Conservation (phyloP, 1,284 basidiomycete species). For the Melampsora larici-populina region DNA sequence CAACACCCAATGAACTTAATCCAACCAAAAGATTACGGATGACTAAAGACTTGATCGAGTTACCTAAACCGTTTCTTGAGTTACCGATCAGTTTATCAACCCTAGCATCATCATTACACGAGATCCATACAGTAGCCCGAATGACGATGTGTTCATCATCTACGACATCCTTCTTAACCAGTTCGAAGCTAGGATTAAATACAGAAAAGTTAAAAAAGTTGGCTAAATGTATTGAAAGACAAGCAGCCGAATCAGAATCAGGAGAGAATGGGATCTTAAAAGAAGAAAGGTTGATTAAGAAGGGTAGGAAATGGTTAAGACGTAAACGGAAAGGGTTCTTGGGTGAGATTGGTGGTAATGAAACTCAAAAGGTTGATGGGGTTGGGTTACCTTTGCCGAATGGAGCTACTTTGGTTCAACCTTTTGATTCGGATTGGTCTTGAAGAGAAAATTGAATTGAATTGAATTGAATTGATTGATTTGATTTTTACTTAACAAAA, state of each 20-base stretch:
- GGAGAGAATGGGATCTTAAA: background rate
- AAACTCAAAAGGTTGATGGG: slow-evolving; percentile 24
- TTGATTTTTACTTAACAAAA: no score
- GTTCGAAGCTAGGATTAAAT: background rate
- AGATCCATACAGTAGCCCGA: slow-evolving; percentile 26
- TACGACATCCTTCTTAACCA: background rate
- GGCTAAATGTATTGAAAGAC: background rate
- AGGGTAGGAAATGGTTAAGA: background rate
- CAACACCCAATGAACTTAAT: background rate
- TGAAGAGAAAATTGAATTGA: no score
- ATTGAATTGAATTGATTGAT: no score
- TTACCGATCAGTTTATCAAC: slow-evolving; percentile 20
- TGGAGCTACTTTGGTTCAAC: slow-evolving; percentile 36
- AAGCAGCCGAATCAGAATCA: background rate
- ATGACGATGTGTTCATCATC: slow-evolving; percentile 4
- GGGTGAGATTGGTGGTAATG: background rate
- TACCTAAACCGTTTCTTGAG: slow-evolving; percentile 18
- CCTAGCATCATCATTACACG: slow-evolving; percentile 12
- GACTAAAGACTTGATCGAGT: background rate
- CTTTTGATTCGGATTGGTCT: slow-evolving; percentile 34
- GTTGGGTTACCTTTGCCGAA: slow-evolving; percentile 22
- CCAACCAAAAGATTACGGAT: background rate
- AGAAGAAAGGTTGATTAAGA: background rate
- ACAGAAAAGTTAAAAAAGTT: background rate
- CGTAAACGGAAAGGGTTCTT: background rate